Evolutionary conservation across 331 rosid genomes (phyloP).

Genomic region (Arachis monticola): DNA sequence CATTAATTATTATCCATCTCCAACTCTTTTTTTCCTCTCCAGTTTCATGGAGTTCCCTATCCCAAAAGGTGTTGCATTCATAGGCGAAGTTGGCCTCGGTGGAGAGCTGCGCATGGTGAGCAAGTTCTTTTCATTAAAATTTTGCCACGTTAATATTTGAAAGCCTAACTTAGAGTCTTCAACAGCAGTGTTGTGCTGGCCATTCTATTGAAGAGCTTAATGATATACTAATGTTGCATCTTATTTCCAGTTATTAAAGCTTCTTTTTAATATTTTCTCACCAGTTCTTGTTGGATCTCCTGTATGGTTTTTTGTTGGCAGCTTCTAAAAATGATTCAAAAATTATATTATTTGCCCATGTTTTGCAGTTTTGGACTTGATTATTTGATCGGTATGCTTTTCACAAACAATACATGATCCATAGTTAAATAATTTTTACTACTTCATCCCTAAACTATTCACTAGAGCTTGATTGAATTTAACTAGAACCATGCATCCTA

Average conservation of each 20-base stretch:
- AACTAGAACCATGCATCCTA: conserved; percentile 6
- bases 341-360: background rate
- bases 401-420: background rate
- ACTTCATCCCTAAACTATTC: background rate
- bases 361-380: no score
- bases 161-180: conserved; percentile 15
- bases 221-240: conserved; percentile 15
- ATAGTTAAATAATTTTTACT: background rate
- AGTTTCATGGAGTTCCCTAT: conserved; percentile 92
- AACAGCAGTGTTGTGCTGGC: background rate
- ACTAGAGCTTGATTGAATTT: conserved; percentile 9
- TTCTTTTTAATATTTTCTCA: conserved; percentile 8
- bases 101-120: conserved; percentile 95
- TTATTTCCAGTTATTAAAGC: background rate
- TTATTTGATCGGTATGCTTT: background rate
- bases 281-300: conserved; percentile 9
- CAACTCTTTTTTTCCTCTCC: conserved; percentile 19
- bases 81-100: conserved; percentile 91
- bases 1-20: background rate
- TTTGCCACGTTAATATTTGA: conserved; percentile 23
- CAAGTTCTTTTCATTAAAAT: conserved; percentile 18
- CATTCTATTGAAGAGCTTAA: background rate
- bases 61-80: conserved; percentile 78
- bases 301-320: background rate
- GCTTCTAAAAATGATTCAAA: background rate